Evolutionary conservation across 2,329 filamentous ascomycete genomes (phyloP).

Genomic region (Cordyceps militaris): DNA sequence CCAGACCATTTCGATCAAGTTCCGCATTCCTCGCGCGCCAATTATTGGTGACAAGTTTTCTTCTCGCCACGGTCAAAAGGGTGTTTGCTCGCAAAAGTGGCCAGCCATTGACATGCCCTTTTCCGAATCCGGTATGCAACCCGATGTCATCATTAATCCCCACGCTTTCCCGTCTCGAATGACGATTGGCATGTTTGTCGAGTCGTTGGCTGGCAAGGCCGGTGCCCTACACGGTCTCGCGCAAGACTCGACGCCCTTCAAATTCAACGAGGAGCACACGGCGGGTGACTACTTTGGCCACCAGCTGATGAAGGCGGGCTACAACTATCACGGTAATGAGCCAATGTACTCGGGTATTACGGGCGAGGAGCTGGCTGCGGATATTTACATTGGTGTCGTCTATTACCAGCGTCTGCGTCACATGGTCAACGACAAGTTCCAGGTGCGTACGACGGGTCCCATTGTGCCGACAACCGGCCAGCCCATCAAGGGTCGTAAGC

Average conservation of each 20-base stretch:
- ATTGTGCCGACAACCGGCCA: constrained; percentile 87
- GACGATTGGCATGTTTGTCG: constrained; percentile 99
- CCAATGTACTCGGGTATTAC: constrained; percentile 98
- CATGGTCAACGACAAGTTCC: constrained; percentile 99
- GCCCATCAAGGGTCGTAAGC: constrained; percentile 92
- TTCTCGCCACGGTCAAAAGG: constrained; percentile 95
- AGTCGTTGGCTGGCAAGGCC: constrained; percentile 91
- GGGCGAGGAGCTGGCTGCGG: constrained; percentile 83
- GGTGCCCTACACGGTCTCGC: constrained; percentile 92
- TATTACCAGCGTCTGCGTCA: constrained; percentile 97
- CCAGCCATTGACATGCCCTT: constrained; percentile 92
- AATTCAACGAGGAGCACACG: constrained; percentile 86
- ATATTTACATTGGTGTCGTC: constrained; percentile 94
- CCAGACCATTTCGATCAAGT: constrained; percentile 87
- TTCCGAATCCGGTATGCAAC: constrained; percentile 91
- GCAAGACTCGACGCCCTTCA: constrained; percentile 92
- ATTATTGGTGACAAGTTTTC: constrained; percentile 99
- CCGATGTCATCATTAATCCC: constrained; percentile 97
- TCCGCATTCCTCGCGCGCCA: constrained; percentile 81
- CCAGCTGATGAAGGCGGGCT: constrained; percentile 89
- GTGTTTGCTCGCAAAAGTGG: constrained; percentile 95
- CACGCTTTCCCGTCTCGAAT: constrained; percentile 99
- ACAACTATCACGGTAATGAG: constrained; percentile 97
- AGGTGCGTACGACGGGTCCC: constrained; percentile 91
- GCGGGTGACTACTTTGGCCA: constrained; percentile 93